A percentile compares a stretch with the other conserved stretches of the same genome.
phyloP scores from a whole-genome alignment of 345 rosid species.

The Alliaria petiolata region DNA sequence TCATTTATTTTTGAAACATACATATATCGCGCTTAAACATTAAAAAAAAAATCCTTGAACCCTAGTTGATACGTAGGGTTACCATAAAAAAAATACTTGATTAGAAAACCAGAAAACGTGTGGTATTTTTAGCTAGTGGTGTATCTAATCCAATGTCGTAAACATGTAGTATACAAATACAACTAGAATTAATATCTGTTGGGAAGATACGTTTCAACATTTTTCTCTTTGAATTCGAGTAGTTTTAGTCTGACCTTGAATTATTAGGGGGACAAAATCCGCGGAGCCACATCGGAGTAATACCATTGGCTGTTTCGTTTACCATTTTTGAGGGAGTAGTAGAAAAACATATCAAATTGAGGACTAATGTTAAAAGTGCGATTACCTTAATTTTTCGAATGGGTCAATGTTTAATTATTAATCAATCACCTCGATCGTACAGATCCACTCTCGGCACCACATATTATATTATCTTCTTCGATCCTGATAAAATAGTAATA shows the following conservation, averaged over 20 bases:
- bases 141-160: no score
- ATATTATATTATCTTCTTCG: background rate
- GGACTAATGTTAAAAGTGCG: background rate
- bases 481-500: background rate
- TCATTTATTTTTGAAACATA: no score
- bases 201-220: background rate
- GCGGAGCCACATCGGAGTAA: background rate
- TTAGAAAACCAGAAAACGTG: no score
- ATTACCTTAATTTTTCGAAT: background rate
- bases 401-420: constrained; percentile 7
- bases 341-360: background rate
- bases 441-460: constrained; percentile 1
- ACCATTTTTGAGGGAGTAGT: background rate
- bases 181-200: no score
- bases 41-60: no score
- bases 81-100: no score
- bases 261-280: background rate
- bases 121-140: no score
- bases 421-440: background rate
- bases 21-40: no score
- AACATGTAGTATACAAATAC: no score
- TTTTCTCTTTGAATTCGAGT: background rate
- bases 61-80: no score
- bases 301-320: background rate
- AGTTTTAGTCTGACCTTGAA: background rate